Base-by-base conservation (phyloP, 140 eudicot species). In the Artemisia princeps region DNA sequence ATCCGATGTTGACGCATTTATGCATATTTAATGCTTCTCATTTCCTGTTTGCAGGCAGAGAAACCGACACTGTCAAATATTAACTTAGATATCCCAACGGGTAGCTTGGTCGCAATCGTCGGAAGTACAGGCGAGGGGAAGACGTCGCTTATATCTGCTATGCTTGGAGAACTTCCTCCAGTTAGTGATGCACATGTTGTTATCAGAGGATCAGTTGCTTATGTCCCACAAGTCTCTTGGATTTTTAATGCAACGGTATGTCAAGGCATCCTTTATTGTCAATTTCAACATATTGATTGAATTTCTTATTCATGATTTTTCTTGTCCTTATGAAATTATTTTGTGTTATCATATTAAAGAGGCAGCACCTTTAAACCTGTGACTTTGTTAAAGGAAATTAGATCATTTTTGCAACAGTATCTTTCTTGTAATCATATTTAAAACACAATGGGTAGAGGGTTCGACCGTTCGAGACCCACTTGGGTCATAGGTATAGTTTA, bases 51-150 rank as follows among this genome's bases (percentile, higher is more conserved):
- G 64, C 96, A 92, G 96, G 56, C 92, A 13, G 92, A 77, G 76
- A 83, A 78, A 72, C 98, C 95, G 12, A 88, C 96, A 3, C 58
- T 92, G 60, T 80, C 95, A 15, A 74, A 85, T 73, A 76, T 92
- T 3, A 92, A 92, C 70, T 55, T 92, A 75, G 92, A 92, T 62
- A 77, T 92, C 76, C 90, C 84, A 24, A 67, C 51, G 59, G 98
- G 98, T 67, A 82, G 92, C 74, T 71, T 92, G 52, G 88, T 84
- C 10, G 98, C 98, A 12, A 68, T 92, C 45, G 98, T 92, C 62
- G 98, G 96, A 69, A 73, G 98, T 68, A 92, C 96, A 58, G 98
- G 96, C 60, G 98, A 92, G 75, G 98, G 98, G 54, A 92, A 92
- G 76, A 92, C 98, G 30, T 88, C 98, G 2, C 84, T 92, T 16